phyloP scores from a whole-genome alignment of 495 filamentous ascomycete genomes.

The Penicillium tannophilum region DNA sequence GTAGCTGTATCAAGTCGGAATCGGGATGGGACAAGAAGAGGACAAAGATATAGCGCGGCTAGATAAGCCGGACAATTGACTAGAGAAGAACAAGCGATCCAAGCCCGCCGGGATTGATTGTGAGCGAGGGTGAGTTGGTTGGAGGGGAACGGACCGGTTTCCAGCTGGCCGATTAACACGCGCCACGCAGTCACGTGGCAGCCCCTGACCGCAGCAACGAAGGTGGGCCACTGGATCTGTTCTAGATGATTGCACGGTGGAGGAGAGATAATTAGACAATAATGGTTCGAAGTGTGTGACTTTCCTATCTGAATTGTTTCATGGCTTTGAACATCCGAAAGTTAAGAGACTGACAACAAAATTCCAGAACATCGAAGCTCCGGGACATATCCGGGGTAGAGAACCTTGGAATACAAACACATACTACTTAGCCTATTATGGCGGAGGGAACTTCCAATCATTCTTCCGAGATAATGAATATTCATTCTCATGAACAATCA shows the following conservation, averaged over 20 bases:
- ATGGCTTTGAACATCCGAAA: not conserved
- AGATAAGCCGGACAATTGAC: slow-evolving; percentile 14
- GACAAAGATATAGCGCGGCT: not conserved
- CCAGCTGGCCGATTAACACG: slow-evolving; percentile 41
- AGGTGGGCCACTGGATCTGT: not conserved
- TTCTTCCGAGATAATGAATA: no score
- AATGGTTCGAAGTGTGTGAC: not conserved
- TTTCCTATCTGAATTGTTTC: not conserved
- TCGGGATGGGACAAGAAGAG: slow-evolving; percentile 14
- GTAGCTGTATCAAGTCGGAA: slow-evolving; percentile 19
- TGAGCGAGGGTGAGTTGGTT: slow-evolving; percentile 13
- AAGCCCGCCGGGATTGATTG: slow-evolving; percentile 22
- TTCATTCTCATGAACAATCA: no score
- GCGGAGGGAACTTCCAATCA: no score
- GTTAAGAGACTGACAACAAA: no score
- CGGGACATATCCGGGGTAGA: not conserved
- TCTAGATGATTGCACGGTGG: not conserved
- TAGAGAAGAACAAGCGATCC: slow-evolving; percentile 21
- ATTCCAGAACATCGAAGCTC: not conserved
- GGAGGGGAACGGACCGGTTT: slow-evolving; percentile 27
- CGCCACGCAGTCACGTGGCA: slow-evolving; percentile 42
- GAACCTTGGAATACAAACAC: no score
- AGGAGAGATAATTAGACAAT: not conserved
- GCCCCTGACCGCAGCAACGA: slow-evolving; percentile 31
- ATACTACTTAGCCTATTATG: no score